phyloP scores from a whole-genome alignment of 2,329 filamentous ascomycete genomes.

The Sphaerostilbella broomeana region DNA sequence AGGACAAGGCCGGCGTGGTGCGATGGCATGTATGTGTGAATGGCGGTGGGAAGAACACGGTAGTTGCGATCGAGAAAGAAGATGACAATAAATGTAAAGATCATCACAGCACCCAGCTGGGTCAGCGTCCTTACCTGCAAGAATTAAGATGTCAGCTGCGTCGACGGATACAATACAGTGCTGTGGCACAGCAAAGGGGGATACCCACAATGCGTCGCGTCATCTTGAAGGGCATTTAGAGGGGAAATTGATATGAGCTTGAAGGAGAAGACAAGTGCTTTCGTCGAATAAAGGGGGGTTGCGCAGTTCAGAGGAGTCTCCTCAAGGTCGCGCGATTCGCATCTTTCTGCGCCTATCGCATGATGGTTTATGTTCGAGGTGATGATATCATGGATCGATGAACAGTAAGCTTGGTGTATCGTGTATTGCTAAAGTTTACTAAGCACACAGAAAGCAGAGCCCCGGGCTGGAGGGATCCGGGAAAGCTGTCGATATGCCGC shows the following conservation, averaged over 20 bases:
- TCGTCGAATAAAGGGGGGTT: no score
- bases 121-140: conserved; percentile 60
- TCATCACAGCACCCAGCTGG: conserved; percentile 63
- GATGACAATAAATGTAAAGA: conserved; percentile 62
- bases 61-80: conserved; percentile 86
- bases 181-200: background rate
- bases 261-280: background rate
- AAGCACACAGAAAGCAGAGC: no score
- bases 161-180: background rate
- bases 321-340: conserved; percentile 9
- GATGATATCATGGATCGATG: background rate
- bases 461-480: no score
- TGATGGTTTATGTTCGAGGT: background rate
- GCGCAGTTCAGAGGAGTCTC: conserved; percentile 8
- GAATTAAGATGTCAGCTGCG: conserved; percentile 1
- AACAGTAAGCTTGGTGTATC: no score
- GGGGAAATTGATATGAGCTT: background rate
- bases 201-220: conserved; percentile 32
- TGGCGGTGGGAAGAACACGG: conserved; percentile 73
- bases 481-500: no score
- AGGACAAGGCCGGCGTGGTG: conserved; percentile 81
- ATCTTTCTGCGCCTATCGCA: conserved; percentile 9
- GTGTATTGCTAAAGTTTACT: no score
- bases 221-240: conserved; percentile 21
- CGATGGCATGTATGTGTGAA: conserved; percentile 80